phyloP scores from a whole-genome alignment of 2,329 filamentous ascomycete genomes.

The Aureobasidium sp. region DNA sequence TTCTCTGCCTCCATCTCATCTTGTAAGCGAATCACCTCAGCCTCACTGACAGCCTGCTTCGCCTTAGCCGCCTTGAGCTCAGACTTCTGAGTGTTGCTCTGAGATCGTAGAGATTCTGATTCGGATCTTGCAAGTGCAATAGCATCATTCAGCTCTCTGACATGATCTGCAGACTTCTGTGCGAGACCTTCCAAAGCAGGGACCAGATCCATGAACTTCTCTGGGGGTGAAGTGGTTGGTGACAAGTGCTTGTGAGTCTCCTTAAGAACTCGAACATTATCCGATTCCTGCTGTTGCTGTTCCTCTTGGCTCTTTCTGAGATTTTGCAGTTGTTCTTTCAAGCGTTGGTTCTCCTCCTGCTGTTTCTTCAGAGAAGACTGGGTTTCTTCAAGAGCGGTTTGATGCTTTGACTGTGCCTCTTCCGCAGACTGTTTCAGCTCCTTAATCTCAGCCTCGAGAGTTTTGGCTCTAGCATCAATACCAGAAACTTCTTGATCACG shows the following conservation, averaged over 20 bases:
- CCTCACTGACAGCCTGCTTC: slow-evolving; percentile 31
- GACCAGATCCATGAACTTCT: slow-evolving; percentile 33
- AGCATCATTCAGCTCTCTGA: slow-evolving; percentile 40
- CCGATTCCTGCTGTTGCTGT: slow-evolving; percentile 36
- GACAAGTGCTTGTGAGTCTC: slow-evolving; percentile 35
- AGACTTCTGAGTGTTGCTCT: slow-evolving; percentile 34
- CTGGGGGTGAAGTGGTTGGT: slow-evolving; percentile 29
- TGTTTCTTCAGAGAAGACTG: slow-evolving; percentile 34
- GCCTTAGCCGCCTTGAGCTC: slow-evolving; percentile 26
- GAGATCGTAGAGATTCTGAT: slow-evolving; percentile 36
- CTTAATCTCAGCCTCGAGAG: slow-evolving; percentile 65
- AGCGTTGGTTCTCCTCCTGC: slow-evolving; percentile 56
- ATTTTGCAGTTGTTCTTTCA: slow-evolving; percentile 44
- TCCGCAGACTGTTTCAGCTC: slow-evolving; percentile 44
- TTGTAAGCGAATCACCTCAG: slow-evolving; percentile 32
- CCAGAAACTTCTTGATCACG: slow-evolving; percentile 72
- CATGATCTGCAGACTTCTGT: slow-evolving; percentile 36
- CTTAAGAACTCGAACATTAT: slow-evolving; percentile 27
- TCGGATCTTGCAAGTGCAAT: slow-evolving; percentile 41
- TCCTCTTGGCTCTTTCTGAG: slow-evolving; percentile 28
- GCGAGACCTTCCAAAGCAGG: slow-evolving; percentile 40
- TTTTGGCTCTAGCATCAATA: slow-evolving; percentile 60
- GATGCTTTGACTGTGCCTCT: slow-evolving; percentile 48
- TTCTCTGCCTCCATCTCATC: slow-evolving; percentile 43
- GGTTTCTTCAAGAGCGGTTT: slow-evolving; percentile 23